Conservation (phyloP, 768 basidiomycete genomes). For the Amanita pallidorosea region DNA sequence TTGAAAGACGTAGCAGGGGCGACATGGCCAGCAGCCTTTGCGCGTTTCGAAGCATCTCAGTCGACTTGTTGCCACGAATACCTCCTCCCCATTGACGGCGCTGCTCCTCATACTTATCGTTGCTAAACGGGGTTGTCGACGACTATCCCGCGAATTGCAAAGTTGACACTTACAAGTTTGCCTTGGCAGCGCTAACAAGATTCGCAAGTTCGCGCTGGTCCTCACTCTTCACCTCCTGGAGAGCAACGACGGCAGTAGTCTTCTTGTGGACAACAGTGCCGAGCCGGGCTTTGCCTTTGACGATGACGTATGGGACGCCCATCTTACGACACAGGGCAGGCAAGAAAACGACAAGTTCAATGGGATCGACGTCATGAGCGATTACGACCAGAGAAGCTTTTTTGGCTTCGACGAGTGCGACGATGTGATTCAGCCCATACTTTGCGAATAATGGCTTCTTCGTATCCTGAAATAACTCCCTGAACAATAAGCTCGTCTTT, state of each 20-base stretch:
- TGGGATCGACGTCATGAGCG: slow-evolving; percentile 97
- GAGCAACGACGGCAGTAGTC: slow-evolving; percentile 82
- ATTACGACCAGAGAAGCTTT: slow-evolving; percentile 95
- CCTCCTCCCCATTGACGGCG: slow-evolving; percentile 95
- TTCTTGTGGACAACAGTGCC: slow-evolving; percentile 99
- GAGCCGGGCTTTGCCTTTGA: slow-evolving; percentile 96
- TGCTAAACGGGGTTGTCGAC: slow-evolving; percentile 27
- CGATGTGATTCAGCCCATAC: slow-evolving; percentile 94
- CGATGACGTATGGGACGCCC: slow-evolving; percentile 98
- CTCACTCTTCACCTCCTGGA: slow-evolving; percentile 93
- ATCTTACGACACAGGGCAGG: slow-evolving; percentile 99
- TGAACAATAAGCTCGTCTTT: not conserved
- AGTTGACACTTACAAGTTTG: slow-evolving; percentile 71
- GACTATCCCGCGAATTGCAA: not conserved
- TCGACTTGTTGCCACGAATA: slow-evolving; percentile 88
- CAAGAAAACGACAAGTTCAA: slow-evolving; percentile 97
- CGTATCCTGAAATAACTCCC: slow-evolving; percentile 37
- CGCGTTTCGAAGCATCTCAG: slow-evolving; percentile 90
- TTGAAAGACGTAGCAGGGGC: slow-evolving; percentile 41
- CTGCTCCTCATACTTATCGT: slow-evolving; percentile 89
- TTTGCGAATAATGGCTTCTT: slow-evolving; percentile 97
- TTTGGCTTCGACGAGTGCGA: slow-evolving; percentile 94
- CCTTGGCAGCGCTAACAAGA: slow-evolving; percentile 87
- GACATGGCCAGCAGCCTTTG: slow-evolving; percentile 78
- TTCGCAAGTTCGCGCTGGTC: slow-evolving; percentile 90